These are phyloP conservation scores for Jaminaea rosea DNA, from an alignment of 1,284 basidiomycete species.

Conservation along the genomic window DNA sequence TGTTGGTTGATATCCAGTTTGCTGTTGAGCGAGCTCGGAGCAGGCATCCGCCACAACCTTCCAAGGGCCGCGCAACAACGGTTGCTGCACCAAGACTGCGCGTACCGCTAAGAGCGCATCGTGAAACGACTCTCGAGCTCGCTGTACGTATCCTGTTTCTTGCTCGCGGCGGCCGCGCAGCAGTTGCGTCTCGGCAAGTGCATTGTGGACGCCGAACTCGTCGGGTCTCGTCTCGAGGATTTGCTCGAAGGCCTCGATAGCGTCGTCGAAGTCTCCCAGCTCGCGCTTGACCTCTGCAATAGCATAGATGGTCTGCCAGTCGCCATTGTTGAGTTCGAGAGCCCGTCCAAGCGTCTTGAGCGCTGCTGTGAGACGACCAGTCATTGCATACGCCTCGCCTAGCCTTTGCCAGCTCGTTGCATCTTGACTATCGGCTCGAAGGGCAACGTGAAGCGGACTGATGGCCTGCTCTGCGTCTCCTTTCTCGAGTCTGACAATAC, in stretches of 20 bases:
- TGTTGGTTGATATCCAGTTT: background rate
- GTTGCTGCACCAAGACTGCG: constrained; percentile 54
- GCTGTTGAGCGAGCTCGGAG: constrained; percentile 47
- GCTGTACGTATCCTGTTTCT: constrained; percentile 60
- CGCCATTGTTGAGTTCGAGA: constrained; percentile 50
- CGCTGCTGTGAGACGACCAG: constrained; percentile 79
- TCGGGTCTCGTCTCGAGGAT: constrained; percentile 58
- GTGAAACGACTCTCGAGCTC: constrained; percentile 67
- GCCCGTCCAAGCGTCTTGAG: constrained; percentile 76
- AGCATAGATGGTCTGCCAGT: constrained; percentile 78
- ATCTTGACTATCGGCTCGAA: constrained; percentile 72
- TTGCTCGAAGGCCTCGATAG: constrained; percentile 61
- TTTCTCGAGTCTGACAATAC: constrained; percentile 73
- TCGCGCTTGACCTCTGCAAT: constrained; percentile 77
- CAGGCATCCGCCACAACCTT: constrained; percentile 75
- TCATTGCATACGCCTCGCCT: constrained; percentile 80
- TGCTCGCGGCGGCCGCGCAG: constrained; percentile 63
- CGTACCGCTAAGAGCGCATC: constrained; percentile 56
- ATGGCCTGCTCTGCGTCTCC: constrained; percentile 70
- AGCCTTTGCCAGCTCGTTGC: constrained; percentile 75
- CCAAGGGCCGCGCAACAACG: constrained; percentile 56
- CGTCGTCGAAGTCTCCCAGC: constrained; percentile 65
- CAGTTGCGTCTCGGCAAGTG: constrained; percentile 66
- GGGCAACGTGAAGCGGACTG: constrained; percentile 74
- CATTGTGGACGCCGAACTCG: constrained; percentile 61